Evolutionary conservation across 306 rosid genomes (phyloP).

Genomic region (Sicyos baderoa): DNA sequence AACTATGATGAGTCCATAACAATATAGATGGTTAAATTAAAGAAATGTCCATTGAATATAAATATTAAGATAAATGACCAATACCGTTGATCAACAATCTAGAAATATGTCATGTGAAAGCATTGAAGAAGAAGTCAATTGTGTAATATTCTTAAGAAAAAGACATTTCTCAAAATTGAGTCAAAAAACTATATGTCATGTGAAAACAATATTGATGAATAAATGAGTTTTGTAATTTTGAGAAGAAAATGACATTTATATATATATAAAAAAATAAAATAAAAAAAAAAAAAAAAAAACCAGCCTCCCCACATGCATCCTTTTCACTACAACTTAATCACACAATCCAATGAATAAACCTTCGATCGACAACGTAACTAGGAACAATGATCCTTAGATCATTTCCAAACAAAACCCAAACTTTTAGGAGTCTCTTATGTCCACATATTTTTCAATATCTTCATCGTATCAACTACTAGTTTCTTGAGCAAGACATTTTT

Average conservation of each 20-base stretch:
- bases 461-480: not conserved
- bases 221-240: not conserved
- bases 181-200: too few relatives aligned
- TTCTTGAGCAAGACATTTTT: not conserved
- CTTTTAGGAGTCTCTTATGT: not conserved
- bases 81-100: not conserved
- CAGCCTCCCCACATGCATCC: not conserved
- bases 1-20: not conserved
- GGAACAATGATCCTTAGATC: not conserved
- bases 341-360: not conserved
- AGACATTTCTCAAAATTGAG: too few relatives aligned
- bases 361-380: too few relatives aligned
- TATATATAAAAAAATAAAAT: too few relatives aligned
- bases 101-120: not conserved
- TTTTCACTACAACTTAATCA: not conserved
- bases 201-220: not conserved
- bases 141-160: too few relatives aligned
- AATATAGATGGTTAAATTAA: not conserved
- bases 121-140: too few relatives aligned
- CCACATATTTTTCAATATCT: not conserved
- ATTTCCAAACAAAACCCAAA: not conserved
- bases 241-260: not conserved
- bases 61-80: not conserved
- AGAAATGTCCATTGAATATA: too few relatives aligned
- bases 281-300: not conserved